Base-by-base conservation (phyloP, 768 basidiomycete genomes). In the Bullera alba region DNA sequence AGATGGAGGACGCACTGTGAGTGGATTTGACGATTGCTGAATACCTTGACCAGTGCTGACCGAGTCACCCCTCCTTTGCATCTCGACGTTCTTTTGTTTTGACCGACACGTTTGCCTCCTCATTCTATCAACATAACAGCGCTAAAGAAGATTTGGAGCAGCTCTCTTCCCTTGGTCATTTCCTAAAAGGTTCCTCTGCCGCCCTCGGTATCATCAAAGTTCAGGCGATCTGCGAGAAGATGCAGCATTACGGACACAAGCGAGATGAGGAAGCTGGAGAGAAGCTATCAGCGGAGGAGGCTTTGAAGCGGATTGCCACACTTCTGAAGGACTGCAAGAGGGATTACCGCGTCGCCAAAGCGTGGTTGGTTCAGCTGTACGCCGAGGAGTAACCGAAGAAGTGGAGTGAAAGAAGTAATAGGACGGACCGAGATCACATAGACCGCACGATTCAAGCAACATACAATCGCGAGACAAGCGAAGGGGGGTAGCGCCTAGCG, bases 181-280 rank as follows among this genome's bases (percentile, higher is more conserved):
- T 87, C 75, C 82, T 97, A 67, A 99, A 97, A 73, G 93, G 93
- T 41, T 96, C 92, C 2, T 93, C 91, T 12, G 92, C 92, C 25
- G 88, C 92, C 2, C 79, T 99, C 38, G 93, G 95, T 23, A 80
- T 92, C 26, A 74, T 75, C 51, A 80, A 80, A 56, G 91, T 99
- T 46, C 85, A 88, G 69, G 78, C 75, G 15, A 83, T 84, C 22
- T 96, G 93, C 76, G 90, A 89, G 72, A 79, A 80, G 73, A 91
- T 97, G 63, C 92, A 97, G 74, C 81, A 92, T 72, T 84, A 83
- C 61, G 90, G 88, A 39, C 77, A 82, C 56, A 73, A 77, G 50
- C 77, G 80, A 39, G 83, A 87, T 70, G 84, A 70, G 42, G 60
- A 66, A 32, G 67, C 69, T 10, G 62, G 60, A 8, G 60, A 53